Evolutionary conservation across 371 early-diverging fungal genomes (phyloP).

Genomic region (Mortierella sp.): DNA sequence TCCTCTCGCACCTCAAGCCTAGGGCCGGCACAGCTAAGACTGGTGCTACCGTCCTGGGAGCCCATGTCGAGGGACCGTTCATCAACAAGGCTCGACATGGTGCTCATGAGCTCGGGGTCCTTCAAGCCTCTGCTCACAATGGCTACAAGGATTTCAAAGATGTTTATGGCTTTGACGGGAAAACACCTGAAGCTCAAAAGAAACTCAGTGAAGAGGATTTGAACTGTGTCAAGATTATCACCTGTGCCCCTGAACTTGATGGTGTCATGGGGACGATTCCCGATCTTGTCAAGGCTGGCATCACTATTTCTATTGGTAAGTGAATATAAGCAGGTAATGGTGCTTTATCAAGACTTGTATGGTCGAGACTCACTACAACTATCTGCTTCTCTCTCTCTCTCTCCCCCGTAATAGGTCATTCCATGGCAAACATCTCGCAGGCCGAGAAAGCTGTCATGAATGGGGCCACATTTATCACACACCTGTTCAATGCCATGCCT

Average conservation of each 20-base stretch:
- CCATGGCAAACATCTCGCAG: constrained; percentile 76
- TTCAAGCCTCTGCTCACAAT: constrained; percentile 70
- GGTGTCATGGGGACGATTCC: constrained; percentile 80
- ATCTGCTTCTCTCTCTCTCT: no score
- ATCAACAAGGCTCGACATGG: constrained; percentile 81
- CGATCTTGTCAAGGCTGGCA: constrained; percentile 78
- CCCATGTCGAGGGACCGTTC: constrained; percentile 90
- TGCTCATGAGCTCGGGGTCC: constrained; percentile 79
- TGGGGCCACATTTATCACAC: constrained; percentile 82
- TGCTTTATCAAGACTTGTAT: neutral
- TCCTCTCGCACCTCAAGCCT: constrained; percentile 75
- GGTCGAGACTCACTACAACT: neutral
- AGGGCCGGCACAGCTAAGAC: constrained; percentile 73
- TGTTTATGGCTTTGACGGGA: constrained; percentile 72
- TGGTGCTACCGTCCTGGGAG: constrained; percentile 85
- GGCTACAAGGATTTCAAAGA: constrained; percentile 79
- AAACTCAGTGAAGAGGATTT: constrained; percentile 61
- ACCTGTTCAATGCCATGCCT: constrained; percentile 89
- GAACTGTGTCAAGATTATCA: constrained; percentile 75
- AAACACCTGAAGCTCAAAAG: constrained; percentile 57
- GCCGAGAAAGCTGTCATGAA: constrained; percentile 77
- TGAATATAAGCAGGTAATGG: neutral
- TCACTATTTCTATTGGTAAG: constrained; percentile 78
- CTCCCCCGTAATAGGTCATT: constrained; percentile 64
- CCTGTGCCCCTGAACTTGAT: constrained; percentile 86